Conservation (phyloP, 108 stramenopile genomes). For the Nitzschia sp. region DNA sequence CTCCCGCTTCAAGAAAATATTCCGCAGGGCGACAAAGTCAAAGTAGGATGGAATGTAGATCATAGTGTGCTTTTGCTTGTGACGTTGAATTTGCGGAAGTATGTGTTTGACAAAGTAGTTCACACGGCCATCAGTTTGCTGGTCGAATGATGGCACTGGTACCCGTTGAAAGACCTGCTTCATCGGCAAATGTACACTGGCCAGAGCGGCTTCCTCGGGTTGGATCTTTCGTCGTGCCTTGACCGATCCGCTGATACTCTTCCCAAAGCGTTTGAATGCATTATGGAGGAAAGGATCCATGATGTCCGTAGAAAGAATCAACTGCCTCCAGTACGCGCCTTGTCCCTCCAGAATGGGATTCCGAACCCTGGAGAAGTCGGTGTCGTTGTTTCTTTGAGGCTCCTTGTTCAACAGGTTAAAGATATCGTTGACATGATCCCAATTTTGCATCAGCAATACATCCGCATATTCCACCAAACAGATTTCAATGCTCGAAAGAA, state of each 20-base stretch:
- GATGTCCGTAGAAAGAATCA: slow-evolving; percentile 73
- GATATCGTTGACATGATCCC: slow-evolving; percentile 89
- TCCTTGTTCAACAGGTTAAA: slow-evolving; percentile 74
- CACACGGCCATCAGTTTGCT: slow-evolving; percentile 76
- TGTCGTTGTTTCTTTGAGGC: slow-evolving; percentile 77
- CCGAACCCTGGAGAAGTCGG: slow-evolving; percentile 94
- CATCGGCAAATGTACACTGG: slow-evolving; percentile 68
- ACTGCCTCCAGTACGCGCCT: slow-evolving; percentile 79
- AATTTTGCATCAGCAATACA: slow-evolving; percentile 95
- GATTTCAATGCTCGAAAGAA: slow-evolving; percentile 91
- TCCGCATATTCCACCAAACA: slow-evolving; percentile 77
- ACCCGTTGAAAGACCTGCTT: slow-evolving; percentile 94
- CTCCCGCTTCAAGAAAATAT: slow-evolving; percentile 77
- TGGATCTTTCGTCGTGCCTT: slow-evolving; percentile 56
- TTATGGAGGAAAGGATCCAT: slow-evolving; percentile 75
- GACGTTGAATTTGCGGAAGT: slow-evolving; percentile 70
- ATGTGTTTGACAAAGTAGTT: slow-evolving; percentile 83
- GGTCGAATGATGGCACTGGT: slow-evolving; percentile 49
- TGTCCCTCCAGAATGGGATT: slow-evolving; percentile 88
- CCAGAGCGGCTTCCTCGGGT: slow-evolving; percentile 62
- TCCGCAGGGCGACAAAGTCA: slow-evolving; percentile 91
- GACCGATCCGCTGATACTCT: slow-evolving; percentile 70
- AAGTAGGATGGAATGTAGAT: slow-evolving; percentile 94
- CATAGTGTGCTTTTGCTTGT: slow-evolving; percentile 86
- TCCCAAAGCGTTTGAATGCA: slow-evolving; percentile 71